Conservation (phyloP, 768 basidiomycete genomes). For the Nidularia pulvinata region DNA sequence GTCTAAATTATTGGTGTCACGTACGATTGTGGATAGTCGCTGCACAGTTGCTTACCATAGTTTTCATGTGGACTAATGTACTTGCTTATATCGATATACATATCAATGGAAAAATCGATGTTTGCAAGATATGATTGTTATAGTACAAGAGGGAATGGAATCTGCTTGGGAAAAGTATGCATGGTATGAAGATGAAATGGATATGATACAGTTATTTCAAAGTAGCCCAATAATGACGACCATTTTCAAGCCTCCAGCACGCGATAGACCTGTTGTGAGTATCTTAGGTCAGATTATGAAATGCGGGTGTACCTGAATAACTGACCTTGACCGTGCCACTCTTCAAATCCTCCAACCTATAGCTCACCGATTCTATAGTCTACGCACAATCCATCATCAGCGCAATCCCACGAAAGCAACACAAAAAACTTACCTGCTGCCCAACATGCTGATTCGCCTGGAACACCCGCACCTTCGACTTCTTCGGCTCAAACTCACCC, state of each 20-base stretch:
- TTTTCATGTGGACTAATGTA: no score
- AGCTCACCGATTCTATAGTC: conserved; percentile 79
- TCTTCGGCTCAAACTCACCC: conserved; percentile 83
- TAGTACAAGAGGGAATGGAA: no score
- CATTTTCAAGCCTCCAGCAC: conserved; percentile 28
- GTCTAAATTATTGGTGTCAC: no score
- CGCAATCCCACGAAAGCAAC: neutral
- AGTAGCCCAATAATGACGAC: neutral
- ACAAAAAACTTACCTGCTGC: conserved; percentile 59
- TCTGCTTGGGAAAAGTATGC: no score
- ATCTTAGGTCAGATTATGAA: neutral
- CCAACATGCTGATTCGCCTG: conserved; percentile 89
- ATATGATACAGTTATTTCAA: no score
- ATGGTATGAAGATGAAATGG: no score
- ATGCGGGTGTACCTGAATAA: conserved; percentile 2
- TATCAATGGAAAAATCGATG: no score
- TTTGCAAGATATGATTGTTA: no score
- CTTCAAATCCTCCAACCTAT: conserved; percentile 88
- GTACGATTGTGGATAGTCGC: no score
- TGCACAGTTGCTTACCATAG: no score
- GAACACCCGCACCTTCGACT: conserved; percentile 81
- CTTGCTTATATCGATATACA: no score
- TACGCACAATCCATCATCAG: conserved; percentile 9
- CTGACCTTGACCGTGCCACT: conserved; percentile 78
- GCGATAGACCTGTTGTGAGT: conserved; percentile 29